Conservation (phyloP, 495 filamentous ascomycete species). For the Pyrenula massariospora region DNA sequence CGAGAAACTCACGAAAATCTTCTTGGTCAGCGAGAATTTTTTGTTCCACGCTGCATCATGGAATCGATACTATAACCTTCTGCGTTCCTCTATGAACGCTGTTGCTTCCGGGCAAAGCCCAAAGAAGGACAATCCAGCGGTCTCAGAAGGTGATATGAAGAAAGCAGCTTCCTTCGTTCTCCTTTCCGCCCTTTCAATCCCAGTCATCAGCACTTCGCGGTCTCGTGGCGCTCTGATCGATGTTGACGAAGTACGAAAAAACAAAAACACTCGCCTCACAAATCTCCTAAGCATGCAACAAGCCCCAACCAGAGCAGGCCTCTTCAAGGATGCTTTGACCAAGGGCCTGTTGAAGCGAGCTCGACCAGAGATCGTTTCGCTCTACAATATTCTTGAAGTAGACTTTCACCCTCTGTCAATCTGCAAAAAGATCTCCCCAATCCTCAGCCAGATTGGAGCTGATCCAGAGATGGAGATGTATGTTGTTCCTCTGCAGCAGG, state of each 20-base stretch:
- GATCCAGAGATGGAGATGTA: conserved; percentile 97
- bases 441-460: conserved; percentile 83
- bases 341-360: conserved; percentile 88
- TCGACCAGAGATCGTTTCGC: conserved; percentile 82
- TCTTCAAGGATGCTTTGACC: conserved; percentile 92
- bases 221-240: conserved; percentile 93
- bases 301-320: conserved; percentile 73
- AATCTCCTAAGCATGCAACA: conserved; percentile 88
- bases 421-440: conserved; percentile 97
- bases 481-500: conserved; percentile 86
- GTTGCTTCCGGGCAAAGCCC: conserved; percentile 70
- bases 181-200: conserved; percentile 89
- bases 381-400: conserved; percentile 97
- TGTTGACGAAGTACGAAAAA: conserved; percentile 93
- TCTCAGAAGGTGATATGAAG: conserved; percentile 77
- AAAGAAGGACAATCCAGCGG: conserved; percentile 91
- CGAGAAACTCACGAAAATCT: conserved; percentile 95
- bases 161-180: conserved; percentile 89
- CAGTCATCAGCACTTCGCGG: conserved; percentile 95
- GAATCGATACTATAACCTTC: conserved; percentile 92
- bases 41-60: conserved; percentile 97
- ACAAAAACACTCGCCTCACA: conserved; percentile 94
- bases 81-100: conserved; percentile 77
- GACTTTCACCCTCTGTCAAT: conserved; percentile 98
- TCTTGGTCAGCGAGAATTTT: conserved; percentile 98